Conservation (phyloP, 352 stramenopile genomes). For the Pythium plurisporium region DNA sequence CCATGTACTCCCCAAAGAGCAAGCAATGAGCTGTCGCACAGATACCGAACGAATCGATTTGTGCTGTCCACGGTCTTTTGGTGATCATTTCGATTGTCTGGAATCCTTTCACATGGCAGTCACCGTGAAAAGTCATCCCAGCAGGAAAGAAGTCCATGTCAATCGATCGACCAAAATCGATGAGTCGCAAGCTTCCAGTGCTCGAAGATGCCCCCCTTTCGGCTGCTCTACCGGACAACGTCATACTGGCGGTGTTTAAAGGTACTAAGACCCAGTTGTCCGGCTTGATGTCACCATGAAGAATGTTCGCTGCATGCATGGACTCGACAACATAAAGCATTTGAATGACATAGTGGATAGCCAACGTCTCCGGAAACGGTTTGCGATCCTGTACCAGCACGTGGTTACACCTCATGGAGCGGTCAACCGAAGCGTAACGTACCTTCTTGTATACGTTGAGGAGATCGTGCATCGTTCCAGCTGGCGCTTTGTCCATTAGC, state of each 20-base stretch:
- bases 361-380: slow-evolving; percentile 63
- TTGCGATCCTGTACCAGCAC: neutral
- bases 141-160: slow-evolving; percentile 57
- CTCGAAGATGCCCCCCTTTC: slow-evolving; percentile 7
- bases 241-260: slow-evolving; percentile 16
- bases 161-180: slow-evolving; percentile 84
- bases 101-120: slow-evolving; percentile 83
- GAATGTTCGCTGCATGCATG: slow-evolving; percentile 53
- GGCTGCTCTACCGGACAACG: neutral
- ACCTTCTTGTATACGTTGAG: slow-evolving; percentile 81
- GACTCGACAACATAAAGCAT: slow-evolving; percentile 73
- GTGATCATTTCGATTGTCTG: slow-evolving; percentile 84
- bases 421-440: neutral
- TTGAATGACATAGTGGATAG: slow-evolving; percentile 71
- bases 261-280: slow-evolving; percentile 80
- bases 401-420: neutral
- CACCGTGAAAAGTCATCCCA: slow-evolving; percentile 54
- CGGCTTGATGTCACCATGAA: slow-evolving; percentile 85
- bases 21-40: slow-evolving; percentile 74
- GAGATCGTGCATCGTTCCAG: slow-evolving; percentile 75
- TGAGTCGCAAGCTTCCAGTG: slow-evolving; percentile 58
- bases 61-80: slow-evolving; percentile 62
- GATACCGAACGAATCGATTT: slow-evolving; percentile 85
- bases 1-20: slow-evolving; percentile 85
- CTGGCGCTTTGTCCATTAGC: slow-evolving; percentile 62